Conservation (phyloP, 768 basidiomycete species). For the Suillus placidus region DNA sequence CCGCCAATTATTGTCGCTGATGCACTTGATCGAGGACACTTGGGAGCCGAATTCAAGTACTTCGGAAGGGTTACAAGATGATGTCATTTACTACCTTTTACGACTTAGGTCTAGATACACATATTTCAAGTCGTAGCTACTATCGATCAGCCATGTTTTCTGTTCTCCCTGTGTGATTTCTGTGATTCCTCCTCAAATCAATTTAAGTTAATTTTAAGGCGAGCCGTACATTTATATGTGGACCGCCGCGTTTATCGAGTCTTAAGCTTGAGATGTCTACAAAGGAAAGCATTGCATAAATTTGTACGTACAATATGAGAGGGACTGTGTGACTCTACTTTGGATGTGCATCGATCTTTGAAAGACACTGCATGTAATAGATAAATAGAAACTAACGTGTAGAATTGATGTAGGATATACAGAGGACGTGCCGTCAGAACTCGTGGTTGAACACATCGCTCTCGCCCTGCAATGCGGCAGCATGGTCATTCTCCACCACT, state of each 20-base stretch:
- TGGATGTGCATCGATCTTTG: neutral
- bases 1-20: too few species aligned
- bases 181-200: neutral
- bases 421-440: slow-evolving; percentile 43
- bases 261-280: too few species aligned
- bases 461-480: slow-evolving; percentile 28
- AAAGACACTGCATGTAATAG: neutral
- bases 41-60: too few species aligned
- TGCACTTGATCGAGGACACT: too few species aligned
- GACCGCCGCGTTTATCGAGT: too few species aligned
- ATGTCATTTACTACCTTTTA: slow-evolving; percentile 52
- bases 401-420: neutral
- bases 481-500: slow-evolving; percentile 20
- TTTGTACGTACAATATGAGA: neutral
- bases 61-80: slow-evolving; percentile 26
- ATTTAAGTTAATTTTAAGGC: too few species aligned
- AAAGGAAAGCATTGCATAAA: neutral
- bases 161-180: neutral
- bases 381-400: neutral
- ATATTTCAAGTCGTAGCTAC: neutral
- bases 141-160: neutral
- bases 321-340: neutral
- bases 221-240: too few species aligned
- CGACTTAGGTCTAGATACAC: neutral
- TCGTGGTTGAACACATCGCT: slow-evolving; percentile 65